Conservation (phyloP, 2,329 filamentous ascomycete genomes). For the Colletotrichum aenigma region DNA sequence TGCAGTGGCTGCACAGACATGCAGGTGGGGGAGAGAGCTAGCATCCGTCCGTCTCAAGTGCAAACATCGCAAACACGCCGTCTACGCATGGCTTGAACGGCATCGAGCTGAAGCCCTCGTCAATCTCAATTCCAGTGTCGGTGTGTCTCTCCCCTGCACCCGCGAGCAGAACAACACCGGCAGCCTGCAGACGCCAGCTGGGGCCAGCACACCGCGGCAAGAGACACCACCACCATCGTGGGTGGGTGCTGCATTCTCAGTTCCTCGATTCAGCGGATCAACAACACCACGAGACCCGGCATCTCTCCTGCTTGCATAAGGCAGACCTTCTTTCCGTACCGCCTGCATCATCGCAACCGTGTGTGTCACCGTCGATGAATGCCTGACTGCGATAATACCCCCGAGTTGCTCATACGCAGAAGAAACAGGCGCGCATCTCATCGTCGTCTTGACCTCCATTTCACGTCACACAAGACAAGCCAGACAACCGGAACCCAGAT, state of each 20-base stretch:
- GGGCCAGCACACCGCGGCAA: neutral
- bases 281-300: neutral
- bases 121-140: constrained; percentile 1
- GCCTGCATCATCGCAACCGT: neutral
- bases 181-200: neutral
- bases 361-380: neutral
- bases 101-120: neutral
- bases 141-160: neutral
- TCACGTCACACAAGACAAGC: neutral
- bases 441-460: neutral
- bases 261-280: neutral
- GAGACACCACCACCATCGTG: neutral
- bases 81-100: neutral
- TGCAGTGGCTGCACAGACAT: neutral
- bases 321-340: neutral
- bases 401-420: neutral
- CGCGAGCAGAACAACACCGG: neutral
- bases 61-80: neutral
- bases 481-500: neutral
- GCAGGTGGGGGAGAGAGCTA: neutral
- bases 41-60: constrained; percentile 12
- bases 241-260: neutral
- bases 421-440: neutral
- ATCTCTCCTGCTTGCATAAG: neutral
- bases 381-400: neutral